Conservation (phyloP, 352 stramenopile species). For the Pythium chondricola region DNA sequence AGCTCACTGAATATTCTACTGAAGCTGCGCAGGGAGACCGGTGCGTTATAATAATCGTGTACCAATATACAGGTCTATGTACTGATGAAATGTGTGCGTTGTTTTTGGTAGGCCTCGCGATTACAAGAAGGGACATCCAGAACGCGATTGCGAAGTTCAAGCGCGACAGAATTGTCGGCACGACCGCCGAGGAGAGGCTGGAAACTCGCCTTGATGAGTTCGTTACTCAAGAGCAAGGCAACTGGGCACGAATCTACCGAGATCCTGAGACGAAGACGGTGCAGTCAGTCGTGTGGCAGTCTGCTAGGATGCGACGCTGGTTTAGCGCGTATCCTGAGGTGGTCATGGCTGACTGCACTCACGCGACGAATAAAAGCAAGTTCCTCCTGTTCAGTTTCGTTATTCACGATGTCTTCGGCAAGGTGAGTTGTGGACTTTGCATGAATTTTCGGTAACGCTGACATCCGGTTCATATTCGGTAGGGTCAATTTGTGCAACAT, state of each 20-base stretch:
- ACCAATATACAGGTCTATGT: background rate
- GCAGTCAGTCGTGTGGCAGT: slow-evolving; percentile 5
- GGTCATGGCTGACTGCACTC: slow-evolving; percentile 10
- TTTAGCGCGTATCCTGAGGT: slow-evolving; percentile 6
- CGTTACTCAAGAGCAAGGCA: background rate
- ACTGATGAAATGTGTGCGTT: background rate
- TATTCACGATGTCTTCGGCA: slow-evolving; percentile 13
- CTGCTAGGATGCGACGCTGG: background rate
- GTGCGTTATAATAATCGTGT: background rate
- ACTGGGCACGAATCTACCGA: background rate
- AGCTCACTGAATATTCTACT: background rate
- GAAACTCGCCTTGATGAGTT: background rate
- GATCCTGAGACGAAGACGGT: background rate
- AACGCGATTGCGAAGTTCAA: background rate
- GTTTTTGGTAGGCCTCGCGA: background rate
- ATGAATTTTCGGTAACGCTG: background rate
- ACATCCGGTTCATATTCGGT: background rate
- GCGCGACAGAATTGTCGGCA: background rate
- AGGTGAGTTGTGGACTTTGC: background rate
- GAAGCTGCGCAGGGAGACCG: background rate
- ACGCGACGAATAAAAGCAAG: slow-evolving; percentile 6
- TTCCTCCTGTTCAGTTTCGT: slow-evolving; percentile 14
- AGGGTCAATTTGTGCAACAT: slow-evolving; percentile 5
- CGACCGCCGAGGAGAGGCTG: slow-evolving; percentile 2
- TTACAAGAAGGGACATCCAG: background rate